These are phyloP conservation scores for Conticribra weissflogii DNA, from an alignment of 108 stramenopile genomes.

Conservation along the genomic window DNA sequence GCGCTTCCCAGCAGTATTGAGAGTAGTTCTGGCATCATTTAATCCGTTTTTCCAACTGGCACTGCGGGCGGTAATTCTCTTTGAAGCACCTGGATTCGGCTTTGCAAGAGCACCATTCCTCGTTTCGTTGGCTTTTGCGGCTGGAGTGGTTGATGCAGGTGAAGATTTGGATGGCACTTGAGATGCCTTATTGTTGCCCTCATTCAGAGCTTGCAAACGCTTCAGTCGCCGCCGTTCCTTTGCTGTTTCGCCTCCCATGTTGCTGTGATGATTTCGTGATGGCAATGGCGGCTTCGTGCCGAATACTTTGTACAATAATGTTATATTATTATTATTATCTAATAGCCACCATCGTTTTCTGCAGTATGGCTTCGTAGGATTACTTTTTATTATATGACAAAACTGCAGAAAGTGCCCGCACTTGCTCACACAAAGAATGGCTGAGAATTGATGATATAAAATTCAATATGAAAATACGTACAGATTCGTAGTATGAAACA, in stretches of 20 bases:
- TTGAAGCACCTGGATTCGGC: neutral
- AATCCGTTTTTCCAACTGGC: slow-evolving; percentile 8
- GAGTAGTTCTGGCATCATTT: neutral
- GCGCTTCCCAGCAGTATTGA: slow-evolving; percentile 13
- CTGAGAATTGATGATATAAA: too few relatives aligned
- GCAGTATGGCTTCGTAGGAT: too few relatives aligned
- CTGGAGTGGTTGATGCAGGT: slow-evolving; percentile 1
- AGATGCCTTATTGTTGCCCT: slow-evolving; percentile 1
- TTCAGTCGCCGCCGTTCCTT: slow-evolving; percentile 72
- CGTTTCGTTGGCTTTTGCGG: slow-evolving; percentile 6
- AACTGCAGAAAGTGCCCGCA: too few relatives aligned
- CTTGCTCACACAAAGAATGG: too few relatives aligned
- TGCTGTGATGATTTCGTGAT: too few relatives aligned
- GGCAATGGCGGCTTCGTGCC: too few relatives aligned
- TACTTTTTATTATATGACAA: too few relatives aligned
- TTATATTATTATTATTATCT: too few relatives aligned
- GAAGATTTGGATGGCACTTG: neutral
- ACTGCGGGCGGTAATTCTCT: slow-evolving; percentile 32
- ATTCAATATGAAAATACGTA: too few relatives aligned
- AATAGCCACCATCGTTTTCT: too few relatives aligned
- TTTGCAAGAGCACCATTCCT: slow-evolving; percentile 1
- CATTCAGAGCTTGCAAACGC: slow-evolving; percentile 41
- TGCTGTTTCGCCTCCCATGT: slow-evolving; percentile 81
- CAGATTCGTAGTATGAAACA: too few relatives aligned
- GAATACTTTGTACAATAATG: too few relatives aligned